Conservation (phyloP, 2,329 filamentous ascomycete genomes). For the Dothistroma pini region DNA sequence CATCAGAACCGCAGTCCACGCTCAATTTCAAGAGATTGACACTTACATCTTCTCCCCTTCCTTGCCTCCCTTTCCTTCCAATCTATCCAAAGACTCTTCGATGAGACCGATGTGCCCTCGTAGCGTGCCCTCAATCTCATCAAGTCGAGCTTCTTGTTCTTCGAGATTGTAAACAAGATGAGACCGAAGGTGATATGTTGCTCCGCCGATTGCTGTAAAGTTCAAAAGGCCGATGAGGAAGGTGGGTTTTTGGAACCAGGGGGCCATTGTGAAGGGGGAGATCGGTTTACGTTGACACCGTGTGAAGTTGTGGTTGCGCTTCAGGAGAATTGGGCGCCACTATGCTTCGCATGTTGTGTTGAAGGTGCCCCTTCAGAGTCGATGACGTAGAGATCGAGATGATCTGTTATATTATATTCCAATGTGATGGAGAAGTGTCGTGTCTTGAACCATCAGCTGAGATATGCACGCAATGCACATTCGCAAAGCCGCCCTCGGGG, state of each 20-base stretch:
- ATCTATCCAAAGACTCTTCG: constrained; percentile 44
- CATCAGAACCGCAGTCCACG: not conserved
- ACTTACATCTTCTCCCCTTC: constrained; percentile 38
- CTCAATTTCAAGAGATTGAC: not conserved
- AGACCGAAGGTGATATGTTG: constrained; percentile 18
- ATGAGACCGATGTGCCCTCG: constrained; percentile 48
- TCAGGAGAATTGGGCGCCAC: not conserved
- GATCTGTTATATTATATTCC: not conserved
- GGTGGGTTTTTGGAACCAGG: constrained; percentile 1
- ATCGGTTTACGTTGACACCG: not conserved
- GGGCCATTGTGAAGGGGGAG: not conserved
- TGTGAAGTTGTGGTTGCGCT: not conserved
- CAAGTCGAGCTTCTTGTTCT: constrained; percentile 48
- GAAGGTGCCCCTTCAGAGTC: not conserved
- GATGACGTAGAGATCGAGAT: not conserved
- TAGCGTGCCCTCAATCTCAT: constrained; percentile 48
- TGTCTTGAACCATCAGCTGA: not conserved
- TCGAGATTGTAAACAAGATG: constrained; percentile 41
- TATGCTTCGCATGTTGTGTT: not conserved
- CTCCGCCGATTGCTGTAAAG: constrained; percentile 16
- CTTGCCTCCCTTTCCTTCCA: constrained; percentile 40
- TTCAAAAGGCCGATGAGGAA: constrained; percentile 10
- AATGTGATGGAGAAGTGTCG: not conserved
- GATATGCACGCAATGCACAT: not conserved
- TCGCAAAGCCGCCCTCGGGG: not conserved